These are phyloP conservation scores for Eremochloa ophiuroides DNA, from an alignment of 176 grass and related monocot genomes.

Conservation along the genomic window DNA sequence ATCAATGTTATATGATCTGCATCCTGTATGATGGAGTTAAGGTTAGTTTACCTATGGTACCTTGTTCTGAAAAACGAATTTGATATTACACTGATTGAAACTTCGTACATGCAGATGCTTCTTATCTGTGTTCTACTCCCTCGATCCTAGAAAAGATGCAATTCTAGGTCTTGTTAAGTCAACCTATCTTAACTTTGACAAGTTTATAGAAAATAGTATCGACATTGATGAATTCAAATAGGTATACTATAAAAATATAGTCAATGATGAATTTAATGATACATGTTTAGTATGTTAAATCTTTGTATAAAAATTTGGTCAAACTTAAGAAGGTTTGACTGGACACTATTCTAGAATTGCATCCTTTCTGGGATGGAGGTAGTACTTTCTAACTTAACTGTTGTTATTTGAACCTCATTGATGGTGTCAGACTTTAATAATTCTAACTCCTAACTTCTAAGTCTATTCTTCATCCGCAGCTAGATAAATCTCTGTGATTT, in stretches of 20 bases:
- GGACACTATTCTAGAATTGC: neutral
- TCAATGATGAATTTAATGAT: neutral
- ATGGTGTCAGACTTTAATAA: neutral
- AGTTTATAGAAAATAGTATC: neutral
- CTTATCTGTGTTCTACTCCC: neutral
- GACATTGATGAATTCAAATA: neutral
- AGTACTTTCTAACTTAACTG: neutral
- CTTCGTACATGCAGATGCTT: neutral
- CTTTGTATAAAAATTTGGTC: neutral
- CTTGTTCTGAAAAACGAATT: conserved; percentile 12
- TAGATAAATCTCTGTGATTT: conserved; percentile 1
- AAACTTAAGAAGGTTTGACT: neutral
- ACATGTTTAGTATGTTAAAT: neutral
- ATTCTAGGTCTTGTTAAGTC: neutral
- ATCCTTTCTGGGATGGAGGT: neutral
- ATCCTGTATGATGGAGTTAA: neutral
- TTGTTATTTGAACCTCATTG: neutral
- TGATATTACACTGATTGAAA: conserved; percentile 8
- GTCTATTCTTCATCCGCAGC: neutral
- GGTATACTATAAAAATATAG: neutral
- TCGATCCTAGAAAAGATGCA: neutral
- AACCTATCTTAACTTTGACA: neutral
- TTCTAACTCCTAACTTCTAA: neutral
- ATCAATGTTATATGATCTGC: neutral
- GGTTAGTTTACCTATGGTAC: neutral